Percentiles rank a stretch among this genome's conserved stretches.
These are phyloP conservation scores for Neurospora sp. DNA, from an alignment of 495 filamentous ascomycete species.

Conservation along the genomic window DNA sequence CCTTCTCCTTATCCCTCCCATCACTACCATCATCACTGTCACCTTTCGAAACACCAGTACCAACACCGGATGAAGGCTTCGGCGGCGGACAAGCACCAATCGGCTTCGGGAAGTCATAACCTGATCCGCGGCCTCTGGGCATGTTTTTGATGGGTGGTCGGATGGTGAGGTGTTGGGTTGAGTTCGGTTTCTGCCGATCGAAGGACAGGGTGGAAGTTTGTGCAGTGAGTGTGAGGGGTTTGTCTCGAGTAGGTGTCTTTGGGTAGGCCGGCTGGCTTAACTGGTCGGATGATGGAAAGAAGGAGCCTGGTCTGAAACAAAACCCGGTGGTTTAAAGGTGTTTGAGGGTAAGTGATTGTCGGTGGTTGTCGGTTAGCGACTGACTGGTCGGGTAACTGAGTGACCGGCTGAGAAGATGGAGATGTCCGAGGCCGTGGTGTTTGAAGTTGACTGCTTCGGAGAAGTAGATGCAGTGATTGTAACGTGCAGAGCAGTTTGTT, in stretches of 20 bases:
- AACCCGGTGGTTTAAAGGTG: not conserved
- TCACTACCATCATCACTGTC: not conserved
- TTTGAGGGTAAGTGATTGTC: not conserved
- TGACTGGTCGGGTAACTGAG: not conserved
- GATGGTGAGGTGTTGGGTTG: not conserved
- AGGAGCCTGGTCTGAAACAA: not conserved
- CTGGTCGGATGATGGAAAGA: not conserved
- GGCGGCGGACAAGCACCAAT: not conserved
- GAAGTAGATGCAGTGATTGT: not conserved
- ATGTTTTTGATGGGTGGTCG: not conserved
- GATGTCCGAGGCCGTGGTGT: not conserved
- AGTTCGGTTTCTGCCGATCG: not conserved
- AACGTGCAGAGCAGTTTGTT: not conserved
- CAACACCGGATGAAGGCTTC: not conserved
- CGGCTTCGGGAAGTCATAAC: not conserved
- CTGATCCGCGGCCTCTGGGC: not conserved
- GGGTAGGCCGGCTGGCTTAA: not conserved
- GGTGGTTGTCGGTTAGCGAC: not conserved
- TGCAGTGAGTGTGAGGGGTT: not conserved
- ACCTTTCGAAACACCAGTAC: not conserved
- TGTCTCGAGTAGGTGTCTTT: not conserved
- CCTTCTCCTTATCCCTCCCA: not conserved
- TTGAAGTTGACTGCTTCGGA: not conserved
- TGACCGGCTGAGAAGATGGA: not conserved
- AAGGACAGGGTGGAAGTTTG: not conserved